Evolutionary conservation across 345 rosid species (phyloP).

Genomic region (Draba incana): DNA sequence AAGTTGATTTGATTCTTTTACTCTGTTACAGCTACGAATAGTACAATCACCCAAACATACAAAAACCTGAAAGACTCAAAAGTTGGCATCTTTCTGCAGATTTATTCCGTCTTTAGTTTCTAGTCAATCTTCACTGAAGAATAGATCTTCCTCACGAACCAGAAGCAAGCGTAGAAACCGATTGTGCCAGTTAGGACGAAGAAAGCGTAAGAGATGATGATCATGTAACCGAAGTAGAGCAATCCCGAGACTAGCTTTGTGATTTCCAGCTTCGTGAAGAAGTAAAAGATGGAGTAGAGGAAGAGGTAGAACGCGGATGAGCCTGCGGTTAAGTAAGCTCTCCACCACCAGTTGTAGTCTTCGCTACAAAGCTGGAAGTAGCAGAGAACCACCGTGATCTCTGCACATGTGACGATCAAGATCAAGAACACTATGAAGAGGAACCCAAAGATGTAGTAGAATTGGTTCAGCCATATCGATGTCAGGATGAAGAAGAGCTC

Average conservation of each 20-base stretch:
- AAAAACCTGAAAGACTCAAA: constrained; percentile 39
- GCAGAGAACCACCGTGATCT: constrained; percentile 91
- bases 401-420: constrained; percentile 87
- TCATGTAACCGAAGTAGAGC: constrained; percentile 94
- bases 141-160: constrained; percentile 94
- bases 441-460: constrained; percentile 98
- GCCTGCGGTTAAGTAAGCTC: constrained; percentile 92
- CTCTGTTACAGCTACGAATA: constrained; percentile 41
- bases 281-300: constrained; percentile 96
- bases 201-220: constrained; percentile 85
- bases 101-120: constrained; percentile 38
- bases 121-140: constrained; percentile 93
- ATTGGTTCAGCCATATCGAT: constrained; percentile 97
- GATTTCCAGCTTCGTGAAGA: constrained; percentile 92
- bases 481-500: constrained; percentile 98
- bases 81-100: constrained; percentile 30
- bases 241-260: constrained; percentile 87
- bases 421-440: constrained; percentile 92
- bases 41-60: constrained; percentile 41
- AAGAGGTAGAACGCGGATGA: constrained; percentile 93
- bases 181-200: constrained; percentile 91
- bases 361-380: constrained; percentile 98
- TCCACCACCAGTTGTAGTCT: constrained; percentile 99
- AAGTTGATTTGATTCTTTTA: constrained; percentile 31
- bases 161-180: constrained; percentile 97